A percentile compares a stretch with the other conserved stretches of the same genome.
Evolutionary conservation across 1,139 yeast species (phyloP).

Genomic region (Debaryomyces fabryi): DNA sequence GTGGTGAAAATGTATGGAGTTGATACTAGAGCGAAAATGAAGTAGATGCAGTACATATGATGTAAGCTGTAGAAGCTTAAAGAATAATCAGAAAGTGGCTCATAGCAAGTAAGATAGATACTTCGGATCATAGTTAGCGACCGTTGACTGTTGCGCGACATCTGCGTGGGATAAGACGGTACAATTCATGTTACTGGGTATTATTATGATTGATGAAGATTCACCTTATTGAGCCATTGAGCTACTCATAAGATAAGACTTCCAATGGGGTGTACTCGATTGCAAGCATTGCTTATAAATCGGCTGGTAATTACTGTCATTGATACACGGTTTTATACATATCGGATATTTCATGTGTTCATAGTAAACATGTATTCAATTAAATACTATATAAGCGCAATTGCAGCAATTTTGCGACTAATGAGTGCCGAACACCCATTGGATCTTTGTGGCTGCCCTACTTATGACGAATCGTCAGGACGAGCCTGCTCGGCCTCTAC

Average conservation of each 20-base stretch:
- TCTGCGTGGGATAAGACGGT: too few relatives aligned
- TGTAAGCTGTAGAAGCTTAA: neutral
- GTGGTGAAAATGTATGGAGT: neutral
- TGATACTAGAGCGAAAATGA: neutral
- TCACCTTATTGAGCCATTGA: too few relatives aligned
- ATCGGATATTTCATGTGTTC: neutral
- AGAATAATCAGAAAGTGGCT: neutral
- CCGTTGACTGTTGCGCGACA: neutral
- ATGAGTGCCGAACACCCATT: neutral
- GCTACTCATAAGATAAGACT: too few relatives aligned
- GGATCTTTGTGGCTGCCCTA: neutral
- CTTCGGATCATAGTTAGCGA: neutral
- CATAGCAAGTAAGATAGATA: neutral
- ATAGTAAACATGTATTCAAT: neutral
- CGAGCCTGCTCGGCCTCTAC: slow-evolving; percentile 3
- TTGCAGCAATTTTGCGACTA: neutral
- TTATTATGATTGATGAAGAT: too few relatives aligned
- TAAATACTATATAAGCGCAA: neutral
- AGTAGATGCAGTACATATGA: neutral
- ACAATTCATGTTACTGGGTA: too few relatives aligned
- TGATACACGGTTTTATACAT: too few relatives aligned
- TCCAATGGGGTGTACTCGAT: too few relatives aligned
- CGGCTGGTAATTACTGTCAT: too few relatives aligned
- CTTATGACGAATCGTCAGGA: slow-evolving; percentile 1
- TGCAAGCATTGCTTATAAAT: too few relatives aligned